Conservation (phyloP, 768 basidiomycete genomes). For the Tulasnella sp. region DNA sequence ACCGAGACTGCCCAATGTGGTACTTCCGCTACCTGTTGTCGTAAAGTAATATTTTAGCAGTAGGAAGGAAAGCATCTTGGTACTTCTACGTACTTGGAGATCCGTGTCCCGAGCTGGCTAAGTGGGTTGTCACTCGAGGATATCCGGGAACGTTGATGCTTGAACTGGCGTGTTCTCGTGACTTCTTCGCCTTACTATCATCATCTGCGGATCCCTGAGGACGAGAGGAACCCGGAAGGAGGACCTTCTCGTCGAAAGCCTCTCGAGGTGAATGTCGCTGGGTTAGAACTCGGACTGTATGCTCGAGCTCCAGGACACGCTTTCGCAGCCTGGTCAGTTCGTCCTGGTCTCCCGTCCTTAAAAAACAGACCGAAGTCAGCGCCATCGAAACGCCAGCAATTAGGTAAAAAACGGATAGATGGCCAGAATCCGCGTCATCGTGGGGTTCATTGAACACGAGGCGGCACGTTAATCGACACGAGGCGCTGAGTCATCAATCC, state of each 20-base stretch:
- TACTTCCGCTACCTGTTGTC: background rate
- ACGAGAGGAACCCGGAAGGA: background rate
- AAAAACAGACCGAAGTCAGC: background rate
- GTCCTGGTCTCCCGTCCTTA: constrained; percentile 48
- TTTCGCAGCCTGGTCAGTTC: constrained; percentile 78
- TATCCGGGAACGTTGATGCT: background rate
- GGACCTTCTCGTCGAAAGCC: background rate
- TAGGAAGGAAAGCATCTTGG: background rate
- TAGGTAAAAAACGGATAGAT: background rate
- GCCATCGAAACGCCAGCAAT: background rate
- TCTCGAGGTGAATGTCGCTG: background rate
- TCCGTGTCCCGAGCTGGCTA: background rate
- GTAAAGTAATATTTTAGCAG: background rate
- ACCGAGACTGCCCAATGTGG: background rate
- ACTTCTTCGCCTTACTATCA: background rate
- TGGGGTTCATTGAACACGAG: background rate
- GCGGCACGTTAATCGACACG: constrained; percentile 8
- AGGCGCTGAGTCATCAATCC: constrained; percentile 21
- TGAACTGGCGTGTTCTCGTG: background rate
- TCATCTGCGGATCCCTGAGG: constrained; percentile 1
- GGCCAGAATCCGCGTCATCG: constrained; percentile 23
- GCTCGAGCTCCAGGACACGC: constrained; percentile 86
- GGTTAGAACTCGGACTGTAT: constrained; percentile 69
- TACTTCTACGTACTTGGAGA: background rate
- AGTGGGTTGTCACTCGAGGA: background rate